Conservation (phyloP, 2,329 filamentous ascomycete species). For the Aspergillus aculeatus region DNA sequence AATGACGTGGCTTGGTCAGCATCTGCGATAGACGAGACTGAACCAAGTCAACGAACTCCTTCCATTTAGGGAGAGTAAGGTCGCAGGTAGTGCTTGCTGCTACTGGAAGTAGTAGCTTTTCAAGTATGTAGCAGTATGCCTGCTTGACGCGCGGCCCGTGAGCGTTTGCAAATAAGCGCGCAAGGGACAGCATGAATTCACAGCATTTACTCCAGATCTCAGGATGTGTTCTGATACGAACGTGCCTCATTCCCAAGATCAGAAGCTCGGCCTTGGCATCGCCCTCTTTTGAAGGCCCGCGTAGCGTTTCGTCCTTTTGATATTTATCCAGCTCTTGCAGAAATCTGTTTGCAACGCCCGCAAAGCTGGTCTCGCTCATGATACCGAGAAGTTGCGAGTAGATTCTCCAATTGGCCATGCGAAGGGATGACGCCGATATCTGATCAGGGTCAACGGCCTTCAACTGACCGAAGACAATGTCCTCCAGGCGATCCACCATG, state of each 20-base stretch:
- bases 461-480: conserved; percentile 94
- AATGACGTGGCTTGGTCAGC: conserved; percentile 88
- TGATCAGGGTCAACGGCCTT: conserved; percentile 84
- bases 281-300: conserved; percentile 53
- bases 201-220: conserved; percentile 82
- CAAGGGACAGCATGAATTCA: conserved; percentile 80
- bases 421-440: conserved; percentile 67
- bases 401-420: conserved; percentile 92
- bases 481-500: conserved; percentile 91
- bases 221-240: conserved; percentile 72
- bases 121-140: conserved; percentile 88
- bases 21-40: conserved; percentile 78
- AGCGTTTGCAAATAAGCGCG: conserved; percentile 76
- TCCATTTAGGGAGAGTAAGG: conserved; percentile 80
- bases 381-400: conserved; percentile 91
- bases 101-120: conserved; percentile 80
- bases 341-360: conserved; percentile 78
- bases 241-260: conserved; percentile 85
- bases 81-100: conserved; percentile 77
- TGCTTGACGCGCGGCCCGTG: conserved; percentile 90
- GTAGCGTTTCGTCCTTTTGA: conserved; percentile 66
- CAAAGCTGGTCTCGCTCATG: conserved; percentile 91
- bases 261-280: conserved; percentile 85
- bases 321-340: conserved; percentile 75
- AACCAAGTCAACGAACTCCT: conserved; percentile 75